Base-by-base conservation (phyloP, 2,329 filamentous ascomycete species). In the Elsinoe necatrix region DNA sequence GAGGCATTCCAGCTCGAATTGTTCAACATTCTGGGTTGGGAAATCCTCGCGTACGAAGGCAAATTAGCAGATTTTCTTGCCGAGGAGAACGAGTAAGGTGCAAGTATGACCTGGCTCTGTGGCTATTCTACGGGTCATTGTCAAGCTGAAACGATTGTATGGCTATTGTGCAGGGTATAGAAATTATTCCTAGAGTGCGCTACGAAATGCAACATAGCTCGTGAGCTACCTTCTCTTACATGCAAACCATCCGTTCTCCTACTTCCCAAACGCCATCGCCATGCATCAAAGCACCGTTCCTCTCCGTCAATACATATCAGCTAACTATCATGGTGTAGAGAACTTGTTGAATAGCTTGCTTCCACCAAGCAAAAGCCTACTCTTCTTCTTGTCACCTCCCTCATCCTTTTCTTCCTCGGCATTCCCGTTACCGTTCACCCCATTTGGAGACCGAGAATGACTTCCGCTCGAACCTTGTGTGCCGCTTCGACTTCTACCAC, bases 331-430 rank as follows among this genome's bases (percentile, higher is more conserved):
- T 7, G 51, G 52, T 16, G 35, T 11, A 16, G 52, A 42, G 27
- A 55, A 55, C 37, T 55, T 42, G 35, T 29, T 29, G 23, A 55
- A 45, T 16, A 42, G 21, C 35, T 45, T 55, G 21, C 52, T 55
- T 21, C 52, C 39, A 16, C 52, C 52, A 9, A 55, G 35, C 16
- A 48, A 35, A 20, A 47, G 29, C 21, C 42, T 47, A 11, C 54
- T 45, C 54, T 56, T 56, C 14, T 29, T 47, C 27, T 56, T 56
- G 11, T 48, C 41, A 2, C 29, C 42, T 3, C 42, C 41, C n/a
- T 56, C 41, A 34, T 47, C 54, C 25, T 56, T 37, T n/a, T 56
- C 54, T 16, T 56, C 54, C 16, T 56, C 54, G 1, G 16, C 54
- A n/a, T 47, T 56, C 1, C 39, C 52, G 3, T 34, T 37, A 1